Evolutionary conservation across 306 rosid species (phyloP), one percentile per base, ranked within the genome.

Genomic region (Castanospermum australe): DNA sequence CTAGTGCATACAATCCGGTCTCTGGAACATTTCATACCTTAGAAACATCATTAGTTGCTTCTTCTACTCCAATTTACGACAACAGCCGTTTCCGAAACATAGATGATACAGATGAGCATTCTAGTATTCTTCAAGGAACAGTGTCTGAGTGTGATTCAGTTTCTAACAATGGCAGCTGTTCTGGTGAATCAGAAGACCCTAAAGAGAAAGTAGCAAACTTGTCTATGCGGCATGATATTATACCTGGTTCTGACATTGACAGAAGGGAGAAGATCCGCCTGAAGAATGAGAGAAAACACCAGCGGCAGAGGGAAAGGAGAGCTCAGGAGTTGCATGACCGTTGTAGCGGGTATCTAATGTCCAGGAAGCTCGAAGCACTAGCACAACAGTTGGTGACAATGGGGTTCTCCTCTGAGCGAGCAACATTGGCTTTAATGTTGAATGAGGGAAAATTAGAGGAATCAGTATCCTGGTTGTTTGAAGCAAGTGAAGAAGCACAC

Each of bases 201-300:
- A 93, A 89, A 75, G 93, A 92, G 52, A 90, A 87, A 85, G 67
- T 66, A 24, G 61, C 87, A 17, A 86, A 77, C 81, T 75, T 82
- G 20, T 44, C 92, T 41, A 35, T n/a, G 7, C 80, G 90, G 76
- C 84, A 57, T 56, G 94, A 91, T 77, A 68, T 70, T 50, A 69
- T 89, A 50, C 97, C 94, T 15, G 98, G 93, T 69, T 89, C 90
- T 69, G 97, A 89, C 78, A 93, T 77, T 25, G 98, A 93, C 62
- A 88, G 81, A 65, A 87, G 97, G 79, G 98, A 93, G 82, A 93
- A 93, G 77, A 85, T 83, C 59, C 98, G 98, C 8, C 86, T 79
- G 82, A 93, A 93, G 85, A 93, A 93, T 44, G 98, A 93, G 86
- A 91, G 88, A 79, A 93, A 93, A 84, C 98, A 93, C 73, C 98